These are phyloP conservation scores for Capniomyces stellatus DNA, from an alignment of 371 early-diverging fungal species.

Conservation along the genomic window DNA sequence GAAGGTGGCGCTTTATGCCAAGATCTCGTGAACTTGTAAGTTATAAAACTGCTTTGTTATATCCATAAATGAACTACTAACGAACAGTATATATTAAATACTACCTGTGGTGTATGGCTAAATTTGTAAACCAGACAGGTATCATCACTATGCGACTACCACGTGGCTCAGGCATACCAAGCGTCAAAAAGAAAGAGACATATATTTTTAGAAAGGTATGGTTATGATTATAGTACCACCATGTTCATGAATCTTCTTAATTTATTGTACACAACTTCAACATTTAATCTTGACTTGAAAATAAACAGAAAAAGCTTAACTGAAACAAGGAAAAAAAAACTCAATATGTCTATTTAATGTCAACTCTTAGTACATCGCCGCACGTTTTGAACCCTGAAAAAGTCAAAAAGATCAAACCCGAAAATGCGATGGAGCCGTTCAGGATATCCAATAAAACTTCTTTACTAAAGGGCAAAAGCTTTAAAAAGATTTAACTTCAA, in stretches of 20 bases:
- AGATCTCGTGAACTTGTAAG: background rate
- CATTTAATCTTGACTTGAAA: too few relatives aligned
- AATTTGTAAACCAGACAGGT: background rate
- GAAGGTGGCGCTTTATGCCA: background rate
- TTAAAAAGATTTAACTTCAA: too few relatives aligned
- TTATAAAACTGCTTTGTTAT: too few relatives aligned
- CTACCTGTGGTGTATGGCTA: background rate
- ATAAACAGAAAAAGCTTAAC: too few relatives aligned
- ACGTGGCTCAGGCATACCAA: background rate
- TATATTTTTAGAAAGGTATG: slow-evolving; percentile 2
- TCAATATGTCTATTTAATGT: too few relatives aligned
- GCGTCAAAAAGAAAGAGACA: background rate
- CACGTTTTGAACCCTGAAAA: background rate
- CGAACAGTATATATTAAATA: background rate
- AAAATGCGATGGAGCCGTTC: background rate
- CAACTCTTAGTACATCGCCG: background rate
- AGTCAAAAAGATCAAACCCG: background rate
- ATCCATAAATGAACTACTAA: too few relatives aligned
- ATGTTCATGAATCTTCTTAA: too few relatives aligned
- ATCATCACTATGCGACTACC: background rate
- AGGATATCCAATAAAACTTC: background rate
- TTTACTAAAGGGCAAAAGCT: too few relatives aligned
- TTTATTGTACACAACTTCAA: too few relatives aligned
- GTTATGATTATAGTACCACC: too few relatives aligned
- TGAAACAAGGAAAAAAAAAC: too few relatives aligned